phyloP scores from a whole-genome alignment of 306 rosid genomes.

The Citrullus colocynthis region DNA sequence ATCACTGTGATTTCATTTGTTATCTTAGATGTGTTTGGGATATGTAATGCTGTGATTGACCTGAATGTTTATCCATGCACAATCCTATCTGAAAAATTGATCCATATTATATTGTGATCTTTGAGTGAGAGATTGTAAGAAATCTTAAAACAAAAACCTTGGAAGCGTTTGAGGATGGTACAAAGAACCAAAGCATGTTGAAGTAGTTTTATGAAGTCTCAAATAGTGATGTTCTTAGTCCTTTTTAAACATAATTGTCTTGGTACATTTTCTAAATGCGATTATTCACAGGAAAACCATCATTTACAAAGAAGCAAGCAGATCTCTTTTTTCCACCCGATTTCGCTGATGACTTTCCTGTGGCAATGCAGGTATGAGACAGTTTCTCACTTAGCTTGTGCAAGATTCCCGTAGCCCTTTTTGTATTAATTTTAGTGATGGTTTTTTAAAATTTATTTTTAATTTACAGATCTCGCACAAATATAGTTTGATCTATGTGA shows the following conservation, averaged over 20 bases:
- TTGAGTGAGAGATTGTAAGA: background rate
- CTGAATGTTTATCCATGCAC: background rate
- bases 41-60: background rate
- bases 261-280: slow-evolving; percentile 3
- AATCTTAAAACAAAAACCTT: background rate
- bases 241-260: background rate
- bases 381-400: slow-evolving; percentile 10
- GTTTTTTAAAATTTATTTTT: background rate
- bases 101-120: background rate
- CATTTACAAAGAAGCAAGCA: slow-evolving; percentile 94
- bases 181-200: background rate
- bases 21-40: background rate
- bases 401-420: background rate
- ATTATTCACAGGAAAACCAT: slow-evolving; percentile 68
- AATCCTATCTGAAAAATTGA: background rate
- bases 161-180: background rate
- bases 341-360: slow-evolving; percentile 97
- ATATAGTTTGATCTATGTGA: slow-evolving; percentile 86
- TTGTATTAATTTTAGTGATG: background rate
- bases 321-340: slow-evolving; percentile 99
- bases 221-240: background rate
- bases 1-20: background rate
- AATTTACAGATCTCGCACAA: slow-evolving; percentile 84
- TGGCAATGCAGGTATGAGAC: slow-evolving; percentile 83
- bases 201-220: background rate